phyloP scores from a whole-genome alignment of 306 rosid species.

The Prunus fruticosa region DNA sequence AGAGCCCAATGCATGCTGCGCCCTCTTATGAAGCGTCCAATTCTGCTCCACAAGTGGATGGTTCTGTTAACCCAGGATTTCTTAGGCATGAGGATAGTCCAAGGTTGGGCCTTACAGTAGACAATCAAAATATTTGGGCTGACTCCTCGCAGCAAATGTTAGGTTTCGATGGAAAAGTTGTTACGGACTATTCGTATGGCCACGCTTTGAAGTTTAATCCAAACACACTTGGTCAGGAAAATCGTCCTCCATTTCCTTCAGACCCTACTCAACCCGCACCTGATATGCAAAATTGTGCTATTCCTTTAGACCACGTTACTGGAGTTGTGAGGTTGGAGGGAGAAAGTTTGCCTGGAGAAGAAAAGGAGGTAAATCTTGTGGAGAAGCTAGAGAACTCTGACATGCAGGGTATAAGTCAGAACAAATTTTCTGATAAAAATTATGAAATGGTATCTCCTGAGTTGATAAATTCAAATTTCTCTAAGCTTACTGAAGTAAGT shows the following conservation, averaged over 20 bases:
- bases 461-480: constrained; percentile 25
- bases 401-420: constrained; percentile 29
- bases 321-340: constrained; percentile 38
- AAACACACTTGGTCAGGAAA: constrained; percentile 44
- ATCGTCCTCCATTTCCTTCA: constrained; percentile 28
- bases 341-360: constrained; percentile 35
- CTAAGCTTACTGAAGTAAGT: constrained; percentile 35
- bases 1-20: constrained; percentile 48
- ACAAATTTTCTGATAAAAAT: constrained; percentile 31
- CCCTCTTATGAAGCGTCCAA: constrained; percentile 58
- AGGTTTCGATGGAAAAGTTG: constrained; percentile 53
- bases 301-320: constrained; percentile 29
- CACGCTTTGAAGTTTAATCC: constrained; percentile 49
- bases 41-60: constrained; percentile 54
- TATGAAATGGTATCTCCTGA: constrained; percentile 31
- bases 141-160: constrained; percentile 65
- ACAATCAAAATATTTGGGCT: constrained; percentile 57
- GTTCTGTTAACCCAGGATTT: constrained; percentile 55
- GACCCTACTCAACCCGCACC: constrained; percentile 38
- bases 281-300: constrained; percentile 30
- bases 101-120: constrained; percentile 50
- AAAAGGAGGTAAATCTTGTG: constrained; percentile 26
- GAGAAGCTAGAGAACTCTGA: constrained; percentile 36
- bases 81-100: constrained; percentile 57
- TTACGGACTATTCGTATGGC: constrained; percentile 50